These are phyloP conservation scores for Diplotaxis tenuifolia DNA, from an alignment of 345 rosid species.

Conservation along the genomic window DNA sequence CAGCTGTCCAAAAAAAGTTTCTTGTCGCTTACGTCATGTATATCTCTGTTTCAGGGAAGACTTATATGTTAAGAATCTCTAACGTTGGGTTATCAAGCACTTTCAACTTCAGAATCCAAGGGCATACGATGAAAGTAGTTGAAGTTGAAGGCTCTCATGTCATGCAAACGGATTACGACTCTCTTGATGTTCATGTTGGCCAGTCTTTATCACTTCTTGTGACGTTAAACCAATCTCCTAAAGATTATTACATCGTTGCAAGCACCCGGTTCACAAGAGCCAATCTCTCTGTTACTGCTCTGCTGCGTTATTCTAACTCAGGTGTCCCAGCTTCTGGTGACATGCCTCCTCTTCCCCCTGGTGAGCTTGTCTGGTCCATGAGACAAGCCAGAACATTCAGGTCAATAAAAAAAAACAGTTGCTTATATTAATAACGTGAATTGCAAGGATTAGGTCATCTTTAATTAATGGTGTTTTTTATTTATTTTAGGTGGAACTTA, in stretches of 20 bases:
- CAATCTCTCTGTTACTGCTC: slow-evolving; percentile 50
- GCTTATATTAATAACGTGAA: background rate
- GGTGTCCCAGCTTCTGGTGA: slow-evolving; percentile 63
- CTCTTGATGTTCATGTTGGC: slow-evolving; percentile 86
- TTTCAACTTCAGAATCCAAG: slow-evolving; percentile 85
- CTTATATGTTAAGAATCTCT: slow-evolving; percentile 83
- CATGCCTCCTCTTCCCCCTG: slow-evolving; percentile 54
- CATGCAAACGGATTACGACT: slow-evolving; percentile 63
- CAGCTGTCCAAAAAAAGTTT: background rate
- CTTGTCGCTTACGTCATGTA: background rate
- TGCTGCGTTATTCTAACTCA: slow-evolving; percentile 71
- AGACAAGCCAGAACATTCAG: slow-evolving; percentile 80
- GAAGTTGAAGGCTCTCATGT: slow-evolving; percentile 95
- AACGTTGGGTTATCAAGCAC: slow-evolving; percentile 73
- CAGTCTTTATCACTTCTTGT: slow-evolving; percentile 79
- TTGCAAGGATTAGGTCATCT: background rate
- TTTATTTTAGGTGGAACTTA: slow-evolving; percentile 56
- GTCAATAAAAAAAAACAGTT: slow-evolving; percentile 29
- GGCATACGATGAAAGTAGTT: slow-evolving; percentile 69
- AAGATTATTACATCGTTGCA: slow-evolving; percentile 80
- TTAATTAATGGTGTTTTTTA: background rate
- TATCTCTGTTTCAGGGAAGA: slow-evolving; percentile 54
- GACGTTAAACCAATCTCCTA: slow-evolving; percentile 68
- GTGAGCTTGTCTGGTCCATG: slow-evolving; percentile 67
- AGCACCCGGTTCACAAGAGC: slow-evolving; percentile 54